Percentiles rank a stretch among this genome's conserved stretches.
Conservation (phyloP, 352 stramenopile genomes). For the Peronospora farinosa region DNA sequence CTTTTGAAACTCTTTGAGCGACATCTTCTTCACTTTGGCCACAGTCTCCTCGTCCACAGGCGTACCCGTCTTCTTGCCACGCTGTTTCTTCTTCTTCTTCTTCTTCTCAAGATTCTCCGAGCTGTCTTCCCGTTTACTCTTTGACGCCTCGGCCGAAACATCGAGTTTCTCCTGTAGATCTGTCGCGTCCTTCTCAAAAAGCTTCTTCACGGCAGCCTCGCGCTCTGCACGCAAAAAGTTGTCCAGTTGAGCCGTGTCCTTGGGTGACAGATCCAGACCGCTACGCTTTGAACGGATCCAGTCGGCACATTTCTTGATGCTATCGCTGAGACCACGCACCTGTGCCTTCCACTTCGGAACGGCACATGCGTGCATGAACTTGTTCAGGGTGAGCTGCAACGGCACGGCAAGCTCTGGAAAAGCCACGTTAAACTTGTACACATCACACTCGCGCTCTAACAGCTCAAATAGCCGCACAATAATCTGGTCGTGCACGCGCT, state of each 20-base stretch:
- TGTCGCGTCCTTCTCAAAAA: slow-evolving; percentile 68
- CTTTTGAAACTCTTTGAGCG: slow-evolving; percentile 76
- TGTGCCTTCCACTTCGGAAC: slow-evolving; percentile 79
- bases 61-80: slow-evolving; percentile 28
- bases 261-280: slow-evolving; percentile 83
- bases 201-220: slow-evolving; percentile 79
- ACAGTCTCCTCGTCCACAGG: slow-evolving; percentile 58
- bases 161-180: slow-evolving; percentile 70
- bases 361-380: slow-evolving; percentile 81
- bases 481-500: slow-evolving; percentile 86
- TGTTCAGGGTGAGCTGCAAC: slow-evolving; percentile 81
- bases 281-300: slow-evolving; percentile 88
- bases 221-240: slow-evolving; percentile 77
- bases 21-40: slow-evolving; percentile 75
- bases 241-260: slow-evolving; percentile 80
- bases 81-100: slow-evolving; percentile 34
- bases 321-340: slow-evolving; percentile 52
- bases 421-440: slow-evolving; percentile 93
- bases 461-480: slow-evolving; percentile 91
- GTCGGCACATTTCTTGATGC: slow-evolving; percentile 65
- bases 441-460: slow-evolving; percentile 91
- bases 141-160: slow-evolving; percentile 34
- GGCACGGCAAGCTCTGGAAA: slow-evolving; percentile 93
- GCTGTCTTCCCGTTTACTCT: slow-evolving; percentile 32
- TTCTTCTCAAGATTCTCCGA: slow-evolving; percentile 18